Evolutionary conservation across 75 land plant species (phyloP).

Genomic region (Picea glauca): DNA sequence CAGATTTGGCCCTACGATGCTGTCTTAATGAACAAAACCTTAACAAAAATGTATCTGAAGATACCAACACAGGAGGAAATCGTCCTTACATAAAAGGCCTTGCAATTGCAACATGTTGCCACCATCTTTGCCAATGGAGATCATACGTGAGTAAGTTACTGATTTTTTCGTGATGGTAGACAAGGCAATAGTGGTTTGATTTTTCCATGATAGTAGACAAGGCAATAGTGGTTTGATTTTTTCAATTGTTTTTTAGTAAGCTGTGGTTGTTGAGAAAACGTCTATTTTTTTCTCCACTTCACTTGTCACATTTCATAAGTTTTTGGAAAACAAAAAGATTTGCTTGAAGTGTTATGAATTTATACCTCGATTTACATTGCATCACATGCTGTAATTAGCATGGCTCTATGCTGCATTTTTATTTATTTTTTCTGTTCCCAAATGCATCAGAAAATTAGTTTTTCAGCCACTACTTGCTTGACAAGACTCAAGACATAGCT

Average conservation of each 20-base stretch:
- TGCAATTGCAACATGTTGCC: constrained; percentile 96
- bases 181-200: no score
- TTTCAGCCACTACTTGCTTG: constrained; percentile 1
- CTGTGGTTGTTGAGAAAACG: neutral
- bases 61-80: neutral
- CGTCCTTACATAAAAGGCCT: constrained; percentile 47
- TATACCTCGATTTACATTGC: no score
- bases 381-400: no score
- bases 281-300: no score
- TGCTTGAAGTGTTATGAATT: no score
- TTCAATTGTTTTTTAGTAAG: neutral
- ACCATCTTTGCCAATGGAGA: constrained; percentile 97
- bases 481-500: neutral
- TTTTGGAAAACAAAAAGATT: no score
- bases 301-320: no score
- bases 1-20: constrained; percentile 87
- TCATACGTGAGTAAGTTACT: constrained; percentile 71
- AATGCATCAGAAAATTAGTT: neutral
- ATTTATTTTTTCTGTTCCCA: no score
- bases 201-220: neutral
- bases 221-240: neutral
- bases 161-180: no score
- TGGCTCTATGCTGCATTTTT: no score
- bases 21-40: constrained; percentile 20
- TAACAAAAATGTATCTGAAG: constrained; percentile 3